Base-by-base conservation (phyloP, 192 early-diverging fungal genomes). In the Coemansia javaensis region DNA sequence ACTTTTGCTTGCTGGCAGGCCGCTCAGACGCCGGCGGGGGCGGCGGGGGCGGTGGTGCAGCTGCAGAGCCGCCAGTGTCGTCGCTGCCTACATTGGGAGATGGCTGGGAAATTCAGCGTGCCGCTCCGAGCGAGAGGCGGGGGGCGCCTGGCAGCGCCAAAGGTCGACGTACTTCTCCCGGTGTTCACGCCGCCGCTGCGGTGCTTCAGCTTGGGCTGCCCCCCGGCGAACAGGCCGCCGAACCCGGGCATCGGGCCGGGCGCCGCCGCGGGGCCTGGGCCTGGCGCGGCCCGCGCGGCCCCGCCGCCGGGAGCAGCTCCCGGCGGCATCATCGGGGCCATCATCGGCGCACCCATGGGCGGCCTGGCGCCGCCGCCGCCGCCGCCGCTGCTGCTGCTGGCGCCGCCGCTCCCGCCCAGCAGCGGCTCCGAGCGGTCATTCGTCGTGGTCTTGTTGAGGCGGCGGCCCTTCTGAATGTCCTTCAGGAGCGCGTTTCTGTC, bases 401-500 rank as follows among this genome's bases (percentile, higher is more conserved):
- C 5, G 28, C 28, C 8, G 5, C 28, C 28, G 28, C 28, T 10
- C 7, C 58, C 69, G 39, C 63, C 48, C 27, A 66, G 59, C 28
- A 50, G 44, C 4, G 85, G 82, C 4, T 63, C 74, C 7, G 88
- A 86, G 22, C 83, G 77, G 58, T 90, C 88, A 40, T 84, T 86
- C 5, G 88, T 90, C 28, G 69, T 55, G 14, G 83, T 40, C 59
- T 88, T 87, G 34, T 84, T 84, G 20, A 90, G 78, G 38, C 32
- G 49, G 36, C 60, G 77, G 27, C 88, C 88, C 40, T 79, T 50
- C 52, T 90, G 88, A 58, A 90, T 90, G 55, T 88, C 82, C 27
- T 57, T 31, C 51, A 88, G 68, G 39, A 90, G 72, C 14, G 81
- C 84, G 53, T 48, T 63, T 34, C 83, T 58, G 15, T 46, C 63